Base-by-base conservation (phyloP, 371 early-diverging fungal species). In the Cokeromyces recurvatus region DNA sequence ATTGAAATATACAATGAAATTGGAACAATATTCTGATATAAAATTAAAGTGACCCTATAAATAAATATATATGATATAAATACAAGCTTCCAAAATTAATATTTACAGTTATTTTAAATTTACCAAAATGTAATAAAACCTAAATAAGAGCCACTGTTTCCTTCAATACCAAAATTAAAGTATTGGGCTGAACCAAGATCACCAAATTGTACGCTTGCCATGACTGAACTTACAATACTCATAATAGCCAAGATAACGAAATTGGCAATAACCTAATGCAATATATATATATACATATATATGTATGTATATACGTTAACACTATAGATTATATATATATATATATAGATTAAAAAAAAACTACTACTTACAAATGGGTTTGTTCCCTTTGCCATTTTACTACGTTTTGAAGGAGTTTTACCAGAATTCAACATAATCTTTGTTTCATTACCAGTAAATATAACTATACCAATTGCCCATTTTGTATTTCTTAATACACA, bases 1-100 rank as follows among this genome's bases (percentile, higher is more conserved):
- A 97, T 79, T 12, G 90, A 94, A 42, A 98, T 87, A 61, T 95
- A 98, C 17, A 99, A 75, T 14, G 96, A 94, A 44, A 99, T 89
- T 0, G 98, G 99, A 2, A 72, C 68, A 49, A 72, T 68, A 45
- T 72, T 72, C 43, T 72, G 73, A 40, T 68, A 72, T 38, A 72
- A 42, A 55, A 72, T 72, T 12, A 72, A 48, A 3, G 68, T 66
- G 2, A 72, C 68, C 73, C 73, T 72, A 25, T 31, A 22, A 20
- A 40, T 17, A 34, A n/a, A 8, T 6, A 31, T 15, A 15, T 7
- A 7, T 8, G 17, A 11, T 5, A 34, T 7, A 7, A 11, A 11
- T 11, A 27, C 7, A 11, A 7, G 29, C 11, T 27, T 27, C 29
- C 7, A 27, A 5, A 27, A 27, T 27, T 7, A n/a, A n/a, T n/a